Evolutionary conservation across 176 grass and related monocot genomes (phyloP), one percentile per base, ranked within the genome.

Genomic region (Carex pumila): DNA sequence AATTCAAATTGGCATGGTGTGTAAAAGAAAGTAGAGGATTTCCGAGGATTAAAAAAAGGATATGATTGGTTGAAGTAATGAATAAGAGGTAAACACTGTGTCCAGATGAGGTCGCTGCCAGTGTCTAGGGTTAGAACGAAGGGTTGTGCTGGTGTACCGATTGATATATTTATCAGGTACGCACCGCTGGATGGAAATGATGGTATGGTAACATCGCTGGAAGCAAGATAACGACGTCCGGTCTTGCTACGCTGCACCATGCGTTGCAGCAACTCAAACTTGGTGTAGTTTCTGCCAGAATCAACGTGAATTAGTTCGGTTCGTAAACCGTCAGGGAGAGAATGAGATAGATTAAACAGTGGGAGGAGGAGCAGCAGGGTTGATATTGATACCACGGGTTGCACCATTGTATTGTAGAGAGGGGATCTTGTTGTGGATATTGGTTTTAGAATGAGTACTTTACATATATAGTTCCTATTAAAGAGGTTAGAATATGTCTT

Each of bases 91-190:
- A 61, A 31, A 86, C 94, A 97, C 81, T 97, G 94, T 49, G 91
- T 97, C 91, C 91, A 97, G 29, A 86, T 57, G 72, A 97, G 94
- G 86, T 97, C 83, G 73, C 94, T 94, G 79, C 94, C 91, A 5
- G 88, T 97, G 82, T 97, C 91, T 0, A 95, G 59, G n/a, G 50
- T 85, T 19, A 91, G 57, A 11, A 47, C 30, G 66, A 87, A 89
- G 7, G 34, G 73, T 41, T 92, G 87, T 18, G 75, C 31, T 4
- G 89, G 91, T 2, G 58, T 88, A 55, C 93, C 90, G 29, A 95
- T 95, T 34, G 39, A 13, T 4, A 92, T 76, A 43, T 88, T 70
- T 43, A 92, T 55, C 32, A 91, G 72, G 83, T 85, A 96, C 85
- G 88, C 90, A 6, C 39, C 7, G 18, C 9, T 72, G 69, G 79